Percentiles rank a stretch among this genome's conserved stretches.
These are phyloP conservation scores for Cercospora beticola DNA, from an alignment of 2,329 filamentous ascomycete species.

Conservation along the genomic window DNA sequence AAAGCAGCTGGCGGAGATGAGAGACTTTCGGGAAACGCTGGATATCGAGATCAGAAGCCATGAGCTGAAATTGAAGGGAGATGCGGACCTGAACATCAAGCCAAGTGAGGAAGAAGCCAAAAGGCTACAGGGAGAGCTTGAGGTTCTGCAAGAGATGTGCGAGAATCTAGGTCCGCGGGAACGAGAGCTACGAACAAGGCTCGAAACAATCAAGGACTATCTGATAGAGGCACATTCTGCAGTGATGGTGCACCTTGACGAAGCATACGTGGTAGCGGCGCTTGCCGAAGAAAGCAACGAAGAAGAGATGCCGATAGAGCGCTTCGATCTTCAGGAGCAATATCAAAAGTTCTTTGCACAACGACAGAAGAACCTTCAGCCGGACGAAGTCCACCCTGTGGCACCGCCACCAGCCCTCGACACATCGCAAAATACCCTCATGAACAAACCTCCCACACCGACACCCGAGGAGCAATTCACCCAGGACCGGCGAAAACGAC, in stretches of 20 bases:
- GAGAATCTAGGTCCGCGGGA: not conserved
- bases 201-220: not conserved
- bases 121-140: not conserved
- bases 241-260: constrained; percentile 6
- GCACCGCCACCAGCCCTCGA: not conserved
- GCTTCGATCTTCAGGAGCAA: constrained; percentile 8
- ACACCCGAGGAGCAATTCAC: not conserved
- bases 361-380: not conserved
- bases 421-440: not conserved
- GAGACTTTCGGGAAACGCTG: not conserved
- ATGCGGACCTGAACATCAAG: not conserved
- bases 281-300: not conserved
- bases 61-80: not conserved
- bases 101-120: not conserved
- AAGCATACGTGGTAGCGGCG: constrained; percentile 1
- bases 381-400: not conserved
- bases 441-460: not conserved
- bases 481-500: not conserved
- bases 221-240: not conserved
- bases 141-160: not conserved
- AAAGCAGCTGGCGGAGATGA: not conserved
- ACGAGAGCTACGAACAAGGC: not conserved
- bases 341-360: constrained; percentile 8
- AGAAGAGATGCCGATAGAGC: constrained; percentile 8
- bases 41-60: constrained; percentile 10